Evolutionary conservation across 1,284 basidiomycete species (phyloP).

Genomic region (Pseudozyma thailandica): DNA sequence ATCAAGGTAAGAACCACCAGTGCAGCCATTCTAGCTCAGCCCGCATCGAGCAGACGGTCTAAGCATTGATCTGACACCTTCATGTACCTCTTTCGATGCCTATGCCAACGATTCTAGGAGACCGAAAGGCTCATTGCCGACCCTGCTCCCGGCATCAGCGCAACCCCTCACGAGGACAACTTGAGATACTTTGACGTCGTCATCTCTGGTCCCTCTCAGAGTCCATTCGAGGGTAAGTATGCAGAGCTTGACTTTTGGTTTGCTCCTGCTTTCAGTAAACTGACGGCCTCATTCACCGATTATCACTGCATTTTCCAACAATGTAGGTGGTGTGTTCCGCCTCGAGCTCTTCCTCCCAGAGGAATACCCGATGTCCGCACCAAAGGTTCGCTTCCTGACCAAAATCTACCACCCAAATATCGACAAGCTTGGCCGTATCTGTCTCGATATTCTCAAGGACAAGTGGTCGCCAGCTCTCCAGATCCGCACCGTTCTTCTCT

Average conservation of each 20-base stretch:
- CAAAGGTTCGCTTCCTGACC: slow-evolving; percentile 97
- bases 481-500: slow-evolving; percentile 95
- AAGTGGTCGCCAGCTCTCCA: slow-evolving; percentile 99
- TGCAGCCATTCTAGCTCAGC: not conserved
- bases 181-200: slow-evolving; percentile 98
- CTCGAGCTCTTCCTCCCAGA: slow-evolving; percentile 97
- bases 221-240: slow-evolving; percentile 79
- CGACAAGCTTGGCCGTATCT: slow-evolving; percentile 97
- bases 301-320: not conserved
- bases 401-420: slow-evolving; percentile 99
- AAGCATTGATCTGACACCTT: not conserved
- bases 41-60: not conserved
- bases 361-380: slow-evolving; percentile 98
- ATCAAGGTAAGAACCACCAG: slow-evolving; percentile 66
- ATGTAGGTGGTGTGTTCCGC: slow-evolving; percentile 79
- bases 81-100: not conserved
- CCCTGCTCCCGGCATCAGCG: slow-evolving; percentile 94
- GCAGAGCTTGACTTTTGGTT: not conserved
- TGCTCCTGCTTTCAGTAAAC: not conserved
- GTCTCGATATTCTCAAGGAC: slow-evolving; percentile 97
- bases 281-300: not conserved
- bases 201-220: slow-evolving; percentile 90
- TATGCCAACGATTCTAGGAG: slow-evolving; percentile 75
- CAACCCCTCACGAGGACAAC: slow-evolving; percentile 95
- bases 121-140: slow-evolving; percentile 95